These are phyloP conservation scores for Mucor indicus DNA, from an alignment of 371 early-diverging fungal species.

Conservation along the genomic window DNA sequence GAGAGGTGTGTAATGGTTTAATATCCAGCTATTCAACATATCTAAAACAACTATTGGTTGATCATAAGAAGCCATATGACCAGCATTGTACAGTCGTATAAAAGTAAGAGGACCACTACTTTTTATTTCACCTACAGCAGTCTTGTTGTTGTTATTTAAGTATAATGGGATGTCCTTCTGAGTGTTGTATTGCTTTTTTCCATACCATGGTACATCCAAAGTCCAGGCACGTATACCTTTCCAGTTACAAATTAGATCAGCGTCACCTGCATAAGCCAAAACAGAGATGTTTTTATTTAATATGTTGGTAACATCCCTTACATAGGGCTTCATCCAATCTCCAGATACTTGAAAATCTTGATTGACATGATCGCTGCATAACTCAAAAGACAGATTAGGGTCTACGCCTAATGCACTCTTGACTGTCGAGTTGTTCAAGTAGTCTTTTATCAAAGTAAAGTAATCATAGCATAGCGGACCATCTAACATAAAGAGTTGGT, in stretches of 20 bases:
- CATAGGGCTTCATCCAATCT: constrained; percentile 89
- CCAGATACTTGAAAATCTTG: constrained; percentile 66
- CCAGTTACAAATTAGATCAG: constrained; percentile 61
- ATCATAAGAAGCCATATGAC: constrained; percentile 85
- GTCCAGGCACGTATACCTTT: neutral
- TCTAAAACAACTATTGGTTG: constrained; percentile 54
- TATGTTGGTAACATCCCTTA: constrained; percentile 63
- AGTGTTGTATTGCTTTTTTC: neutral
- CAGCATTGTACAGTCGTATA: constrained; percentile 78
- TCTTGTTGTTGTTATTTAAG: too few species aligned
- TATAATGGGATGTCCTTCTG: too few species aligned
- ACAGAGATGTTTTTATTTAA: constrained; percentile 68
- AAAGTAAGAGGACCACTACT: constrained; percentile 70
- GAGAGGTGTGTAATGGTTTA: too few species aligned
- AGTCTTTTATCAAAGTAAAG: constrained; percentile 62
- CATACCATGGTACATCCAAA: neutral
- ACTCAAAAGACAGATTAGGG: constrained; percentile 54
- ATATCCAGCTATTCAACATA: constrained; percentile 61
- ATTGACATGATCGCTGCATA: constrained; percentile 71
- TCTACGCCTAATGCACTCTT: constrained; percentile 61
- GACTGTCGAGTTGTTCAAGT: constrained; percentile 69
- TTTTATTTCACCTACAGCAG: constrained; percentile 29
- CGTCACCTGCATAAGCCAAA: constrained; percentile 87
- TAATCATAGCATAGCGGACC: constrained; percentile 71
- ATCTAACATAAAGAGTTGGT: neutral